phyloP scores from a whole-genome alignment of 1,284 basidiomycete species.

The Lignosus rhinocerotis region DNA sequence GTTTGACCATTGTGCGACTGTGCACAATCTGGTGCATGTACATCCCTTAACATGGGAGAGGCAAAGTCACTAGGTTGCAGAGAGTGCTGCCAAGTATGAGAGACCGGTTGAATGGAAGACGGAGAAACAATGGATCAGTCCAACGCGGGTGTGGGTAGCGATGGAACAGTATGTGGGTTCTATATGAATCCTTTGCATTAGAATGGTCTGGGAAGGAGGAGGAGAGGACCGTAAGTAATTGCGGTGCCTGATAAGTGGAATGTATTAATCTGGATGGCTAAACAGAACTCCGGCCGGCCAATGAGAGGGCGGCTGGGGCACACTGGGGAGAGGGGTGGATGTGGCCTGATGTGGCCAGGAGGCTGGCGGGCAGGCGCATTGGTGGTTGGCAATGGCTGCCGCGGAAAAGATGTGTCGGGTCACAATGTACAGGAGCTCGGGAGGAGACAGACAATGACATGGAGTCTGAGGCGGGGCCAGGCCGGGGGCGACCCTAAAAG shows the following conservation, averaged over 20 bases:
- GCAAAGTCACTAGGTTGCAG: too few relatives aligned
- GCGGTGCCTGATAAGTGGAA: conserved; percentile 20
- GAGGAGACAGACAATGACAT: background rate
- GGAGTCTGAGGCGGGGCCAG: background rate
- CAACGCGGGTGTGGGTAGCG: background rate
- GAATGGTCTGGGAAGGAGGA: background rate
- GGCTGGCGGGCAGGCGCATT: background rate
- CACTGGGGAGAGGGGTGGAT: background rate
- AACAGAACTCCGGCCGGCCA: background rate
- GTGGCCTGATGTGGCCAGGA: conserved; percentile 1
- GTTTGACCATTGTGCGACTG: too few relatives aligned
- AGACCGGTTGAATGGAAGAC: background rate
- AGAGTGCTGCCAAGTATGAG: too few relatives aligned
- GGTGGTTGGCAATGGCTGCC: background rate
- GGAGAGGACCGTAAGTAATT: conserved; percentile 6
- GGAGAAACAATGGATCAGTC: background rate
- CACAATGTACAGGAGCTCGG: background rate
- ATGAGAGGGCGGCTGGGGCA: background rate
- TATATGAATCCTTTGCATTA: background rate
- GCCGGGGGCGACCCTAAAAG: background rate
- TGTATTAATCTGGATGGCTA: conserved; percentile 6
- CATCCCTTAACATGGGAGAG: too few relatives aligned
- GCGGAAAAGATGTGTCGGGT: background rate
- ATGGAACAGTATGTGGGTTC: background rate
- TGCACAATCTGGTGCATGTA: too few relatives aligned